phyloP scores from a whole-genome alignment of 192 early-diverging fungal genomes.

The Lunasporangiospora selenospora region DNA sequence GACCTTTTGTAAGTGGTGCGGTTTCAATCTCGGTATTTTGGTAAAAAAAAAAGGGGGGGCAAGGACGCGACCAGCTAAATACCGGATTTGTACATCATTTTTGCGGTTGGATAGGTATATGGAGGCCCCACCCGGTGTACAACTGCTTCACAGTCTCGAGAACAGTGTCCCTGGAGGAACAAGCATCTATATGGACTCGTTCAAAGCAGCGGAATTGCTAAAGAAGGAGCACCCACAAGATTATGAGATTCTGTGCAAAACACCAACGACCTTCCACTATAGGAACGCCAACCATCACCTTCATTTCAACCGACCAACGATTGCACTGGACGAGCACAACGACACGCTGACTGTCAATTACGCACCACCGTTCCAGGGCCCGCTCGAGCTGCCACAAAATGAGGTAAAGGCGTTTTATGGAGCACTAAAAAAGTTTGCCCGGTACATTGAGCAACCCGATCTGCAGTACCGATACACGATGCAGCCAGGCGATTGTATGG shows the following conservation, averaged over 20 bases:
- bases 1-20: constrained; percentile 69
- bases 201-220: constrained; percentile 59
- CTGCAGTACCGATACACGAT: constrained; percentile 58
- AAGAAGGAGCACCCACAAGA: constrained; percentile 53
- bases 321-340: constrained; percentile 45
- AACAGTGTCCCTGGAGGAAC: constrained; percentile 72
- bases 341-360: constrained; percentile 63
- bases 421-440: constrained; percentile 64
- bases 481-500: constrained; percentile 64
- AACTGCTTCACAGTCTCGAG: constrained; percentile 73
- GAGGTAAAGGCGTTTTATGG: constrained; percentile 62
- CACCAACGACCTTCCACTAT: constrained; percentile 78
- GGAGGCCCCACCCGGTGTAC: constrained; percentile 75
- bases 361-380: constrained; percentile 83
- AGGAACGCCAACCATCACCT: constrained; percentile 72
- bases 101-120: constrained; percentile 59
- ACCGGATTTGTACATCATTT: neutral
- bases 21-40: no score
- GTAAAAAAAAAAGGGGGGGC: neutral
- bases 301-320: constrained; percentile 65
- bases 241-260: constrained; percentile 55
- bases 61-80: no score
- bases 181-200: constrained; percentile 73
- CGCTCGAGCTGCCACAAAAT: constrained; percentile 40
- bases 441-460: constrained; percentile 55